Evolutionary conservation across 371 early-diverging fungal species (phyloP).

Genomic region (Coemansia sp.): DNA sequence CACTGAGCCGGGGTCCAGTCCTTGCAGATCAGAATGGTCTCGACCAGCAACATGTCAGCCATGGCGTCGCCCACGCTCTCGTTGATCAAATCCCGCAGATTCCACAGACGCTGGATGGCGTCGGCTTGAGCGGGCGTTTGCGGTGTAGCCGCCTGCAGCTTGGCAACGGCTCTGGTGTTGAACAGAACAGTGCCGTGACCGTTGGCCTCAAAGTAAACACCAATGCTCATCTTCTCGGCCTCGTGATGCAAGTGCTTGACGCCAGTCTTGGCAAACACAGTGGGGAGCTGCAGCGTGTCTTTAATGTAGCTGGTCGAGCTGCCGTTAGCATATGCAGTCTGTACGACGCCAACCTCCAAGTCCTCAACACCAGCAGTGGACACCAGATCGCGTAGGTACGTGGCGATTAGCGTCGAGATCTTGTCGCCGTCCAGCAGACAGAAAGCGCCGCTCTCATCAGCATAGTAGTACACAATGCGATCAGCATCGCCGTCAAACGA

Average conservation of each 20-base stretch:
- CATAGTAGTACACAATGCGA: constrained; percentile 94
- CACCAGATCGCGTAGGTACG: constrained; percentile 86
- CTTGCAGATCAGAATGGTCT: constrained; percentile 83
- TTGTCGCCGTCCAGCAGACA: constrained; percentile 96
- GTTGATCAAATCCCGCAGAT: constrained; percentile 91
- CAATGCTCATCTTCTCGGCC: constrained; percentile 95
- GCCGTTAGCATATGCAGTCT: constrained; percentile 99
- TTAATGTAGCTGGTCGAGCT: constrained; percentile 89
- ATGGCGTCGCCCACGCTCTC: constrained; percentile 99
- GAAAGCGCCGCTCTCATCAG: constrained; percentile 72
- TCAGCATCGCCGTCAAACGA: constrained; percentile 99
- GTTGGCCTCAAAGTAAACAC: constrained; percentile 99
- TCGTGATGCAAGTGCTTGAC: constrained; percentile 99
- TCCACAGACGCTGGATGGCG: constrained; percentile 74
- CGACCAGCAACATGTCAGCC: constrained; percentile 95
- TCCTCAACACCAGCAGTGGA: constrained; percentile 69
- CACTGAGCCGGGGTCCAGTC: constrained; percentile 80
- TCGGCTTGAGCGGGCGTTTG: constrained; percentile 76
- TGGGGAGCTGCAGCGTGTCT: constrained; percentile 85
- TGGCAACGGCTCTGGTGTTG: constrained; percentile 74
- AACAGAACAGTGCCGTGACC: constrained; percentile 99
- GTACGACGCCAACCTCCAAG: constrained; percentile 93
- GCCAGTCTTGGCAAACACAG: constrained; percentile 94
- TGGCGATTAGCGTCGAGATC: constrained; percentile 91
- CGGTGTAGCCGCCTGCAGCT: constrained; percentile 62